Evolutionary conservation across 176 grass and related monocot genomes (phyloP).

Genomic region (Paspalum notatum): DNA sequence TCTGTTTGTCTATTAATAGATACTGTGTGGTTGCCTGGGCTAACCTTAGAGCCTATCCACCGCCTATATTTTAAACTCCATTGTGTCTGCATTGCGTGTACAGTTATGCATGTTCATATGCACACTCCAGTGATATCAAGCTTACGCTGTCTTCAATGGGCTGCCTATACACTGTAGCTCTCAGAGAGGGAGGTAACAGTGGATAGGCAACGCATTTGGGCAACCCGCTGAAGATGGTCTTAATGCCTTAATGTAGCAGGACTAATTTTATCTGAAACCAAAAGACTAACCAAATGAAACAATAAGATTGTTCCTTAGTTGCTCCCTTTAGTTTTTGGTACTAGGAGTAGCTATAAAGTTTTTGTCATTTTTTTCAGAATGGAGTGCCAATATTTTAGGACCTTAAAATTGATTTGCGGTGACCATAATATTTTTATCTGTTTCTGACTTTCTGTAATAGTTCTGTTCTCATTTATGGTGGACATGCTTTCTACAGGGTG

Average conservation of each 20-base stretch:
- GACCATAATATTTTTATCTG: constrained; percentile 21
- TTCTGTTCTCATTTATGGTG: constrained; percentile 28
- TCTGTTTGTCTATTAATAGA: constrained; percentile 17
- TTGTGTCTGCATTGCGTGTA: no score
- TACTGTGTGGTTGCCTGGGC: not conserved
- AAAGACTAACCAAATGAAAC: constrained; percentile 7
- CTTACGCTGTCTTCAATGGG: no score
- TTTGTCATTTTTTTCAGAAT: not conserved
- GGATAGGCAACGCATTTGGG: no score
- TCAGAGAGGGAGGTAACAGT: no score
- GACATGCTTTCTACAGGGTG: constrained; percentile 58
- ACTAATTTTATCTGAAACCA: not conserved
- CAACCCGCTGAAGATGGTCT: no score
- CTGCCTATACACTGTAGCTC: no score
- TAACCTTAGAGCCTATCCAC: no score
- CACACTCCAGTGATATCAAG: no score
- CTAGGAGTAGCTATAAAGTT: constrained; percentile 1
- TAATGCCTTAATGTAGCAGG: constrained; percentile 5
- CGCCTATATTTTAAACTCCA: no score
- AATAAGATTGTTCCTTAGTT: not conserved
- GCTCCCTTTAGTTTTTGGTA: constrained; percentile 16
- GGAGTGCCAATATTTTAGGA: not conserved
- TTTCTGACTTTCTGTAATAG: constrained; percentile 1
- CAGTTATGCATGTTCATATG: no score
- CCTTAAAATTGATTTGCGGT: not conserved